phyloP scores from a whole-genome alignment of 768 basidiomycete genomes.

The Termitomyces sp. region DNA sequence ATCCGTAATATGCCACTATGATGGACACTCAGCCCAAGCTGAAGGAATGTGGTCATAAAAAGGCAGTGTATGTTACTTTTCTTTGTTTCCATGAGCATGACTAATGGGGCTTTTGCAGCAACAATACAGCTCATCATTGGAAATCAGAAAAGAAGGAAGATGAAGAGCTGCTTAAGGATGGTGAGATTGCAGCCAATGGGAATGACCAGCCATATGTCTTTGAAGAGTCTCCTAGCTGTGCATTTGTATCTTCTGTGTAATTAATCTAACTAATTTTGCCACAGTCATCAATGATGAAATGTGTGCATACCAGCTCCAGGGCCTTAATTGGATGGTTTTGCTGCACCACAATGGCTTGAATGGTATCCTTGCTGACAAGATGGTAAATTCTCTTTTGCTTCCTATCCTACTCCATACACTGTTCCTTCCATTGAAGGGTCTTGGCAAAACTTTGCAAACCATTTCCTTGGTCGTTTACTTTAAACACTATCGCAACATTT shows the following conservation, averaged over 20 bases:
- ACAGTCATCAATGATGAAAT: constrained; percentile 85
- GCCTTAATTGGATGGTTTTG: constrained; percentile 96
- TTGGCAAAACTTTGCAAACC: constrained; percentile 97
- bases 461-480: constrained; percentile 96
- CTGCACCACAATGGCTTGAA: constrained; percentile 95
- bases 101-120: constrained; percentile 35
- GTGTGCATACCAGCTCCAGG: constrained; percentile 93
- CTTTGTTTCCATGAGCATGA: neutral
- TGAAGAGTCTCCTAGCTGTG: constrained; percentile 90
- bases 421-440: constrained; percentile 48
- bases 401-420: neutral
- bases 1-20: constrained; percentile 89
- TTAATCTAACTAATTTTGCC: neutral
- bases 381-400: constrained; percentile 39
- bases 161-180: constrained; percentile 87
- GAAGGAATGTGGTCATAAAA: constrained; percentile 83
- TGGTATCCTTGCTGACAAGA: constrained; percentile 96
- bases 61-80: constrained; percentile 49
- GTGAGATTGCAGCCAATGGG: constrained; percentile 71
- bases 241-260: constrained; percentile 17
- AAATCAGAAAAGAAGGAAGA: constrained; percentile 99
- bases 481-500: constrained; percentile 69
- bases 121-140: constrained; percentile 74
- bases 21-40: constrained; percentile 83
- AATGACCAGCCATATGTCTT: constrained; percentile 92